Base-by-base conservation (phyloP, 176 grass and related monocot genomes). In the Calamus simplicifolius region DNA sequence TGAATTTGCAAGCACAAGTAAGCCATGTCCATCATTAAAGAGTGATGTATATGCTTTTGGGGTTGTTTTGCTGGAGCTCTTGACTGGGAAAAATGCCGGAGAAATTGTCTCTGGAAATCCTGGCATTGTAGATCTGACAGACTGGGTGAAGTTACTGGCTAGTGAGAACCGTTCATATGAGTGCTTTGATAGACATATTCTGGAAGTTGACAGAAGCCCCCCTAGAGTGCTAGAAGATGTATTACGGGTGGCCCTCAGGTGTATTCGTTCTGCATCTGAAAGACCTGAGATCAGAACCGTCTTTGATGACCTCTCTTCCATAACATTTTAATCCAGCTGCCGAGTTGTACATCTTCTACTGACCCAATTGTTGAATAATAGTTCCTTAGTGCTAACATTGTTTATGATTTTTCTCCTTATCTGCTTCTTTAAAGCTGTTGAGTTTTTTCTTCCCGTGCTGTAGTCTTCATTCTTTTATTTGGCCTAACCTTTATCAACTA, bases 1-100 rank as follows among this genome's bases (percentile, higher is more conserved):
- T 0, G 92, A 96, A 71, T 90, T 96, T 59, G 80, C 83, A 3
- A 86, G 83, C 77, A 88, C 92, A 16, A 79, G 74, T 19, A 96
- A 96, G 75, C 92, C 87, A 19, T 90, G 74, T 50, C 92, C 87
- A 10, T 90, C 92, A 59, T 53, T 96, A 17, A 96, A 96, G 73
- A 87, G 82, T 2, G 92, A 96, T 4, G 87, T 96, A 23, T 96
- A 96, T 0, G 92, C 92, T 21, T 90, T 96, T 18, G 92, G 92
- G 3, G 80, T 96, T 51, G 62, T 96, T 51, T 74, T 96, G 6
- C 80, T 96, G 2, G 92, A 96, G 77, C 72, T 96, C 18, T 64
- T 96, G 54, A 96, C 87, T 1, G 87, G 92, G 14, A 90, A 55
- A 73, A 80, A 80, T 48, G 92, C 87, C 0, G 80, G 87, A 18